These are phyloP conservation scores for Boletus rex-veris DNA, from an alignment of 768 basidiomycete species.

Conservation along the genomic window DNA sequence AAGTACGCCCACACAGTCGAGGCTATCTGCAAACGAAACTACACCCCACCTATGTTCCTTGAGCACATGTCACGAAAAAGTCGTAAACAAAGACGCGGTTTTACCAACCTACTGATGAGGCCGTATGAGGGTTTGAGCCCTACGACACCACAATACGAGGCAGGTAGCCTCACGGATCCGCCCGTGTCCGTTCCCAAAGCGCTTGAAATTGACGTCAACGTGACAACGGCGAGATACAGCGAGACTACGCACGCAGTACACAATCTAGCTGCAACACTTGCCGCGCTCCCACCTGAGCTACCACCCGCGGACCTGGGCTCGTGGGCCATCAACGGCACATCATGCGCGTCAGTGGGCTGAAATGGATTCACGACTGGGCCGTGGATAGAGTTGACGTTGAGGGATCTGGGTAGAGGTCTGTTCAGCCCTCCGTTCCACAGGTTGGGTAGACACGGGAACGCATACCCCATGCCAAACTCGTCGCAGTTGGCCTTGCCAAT, in stretches of 20 bases:
- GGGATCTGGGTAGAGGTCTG: conserved; percentile 46
- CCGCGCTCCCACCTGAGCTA: conserved; percentile 93
- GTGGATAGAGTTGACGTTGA: conserved; percentile 69
- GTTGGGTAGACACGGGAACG: conserved; percentile 18
- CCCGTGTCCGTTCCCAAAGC: conserved; percentile 95
- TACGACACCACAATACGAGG: conserved; percentile 88
- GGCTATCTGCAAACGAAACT: conserved; percentile 88
- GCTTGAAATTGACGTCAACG: conserved; percentile 38
- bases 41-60: conserved; percentile 71
- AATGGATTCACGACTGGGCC: conserved; percentile 82
- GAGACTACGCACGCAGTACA: conserved; percentile 68
- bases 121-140: conserved; percentile 97
- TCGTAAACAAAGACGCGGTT: not conserved
- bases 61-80: conserved; percentile 1
- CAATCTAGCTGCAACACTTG: conserved; percentile 82
- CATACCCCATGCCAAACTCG: conserved; percentile 97
- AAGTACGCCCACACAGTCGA: conserved; percentile 91
- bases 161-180: conserved; percentile 89
- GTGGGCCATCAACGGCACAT: conserved; percentile 23
- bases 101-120: conserved; percentile 72
- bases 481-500: conserved; percentile 93
- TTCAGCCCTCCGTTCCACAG: not conserved
- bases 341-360: conserved; percentile 21
- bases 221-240: not conserved
- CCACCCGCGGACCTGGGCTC: conserved; percentile 77